A percentile compares a stretch with the other conserved stretches of the same genome.
Conservation (phyloP, 1,139 yeast genomes). For the Petasospora fabianii region DNA sequence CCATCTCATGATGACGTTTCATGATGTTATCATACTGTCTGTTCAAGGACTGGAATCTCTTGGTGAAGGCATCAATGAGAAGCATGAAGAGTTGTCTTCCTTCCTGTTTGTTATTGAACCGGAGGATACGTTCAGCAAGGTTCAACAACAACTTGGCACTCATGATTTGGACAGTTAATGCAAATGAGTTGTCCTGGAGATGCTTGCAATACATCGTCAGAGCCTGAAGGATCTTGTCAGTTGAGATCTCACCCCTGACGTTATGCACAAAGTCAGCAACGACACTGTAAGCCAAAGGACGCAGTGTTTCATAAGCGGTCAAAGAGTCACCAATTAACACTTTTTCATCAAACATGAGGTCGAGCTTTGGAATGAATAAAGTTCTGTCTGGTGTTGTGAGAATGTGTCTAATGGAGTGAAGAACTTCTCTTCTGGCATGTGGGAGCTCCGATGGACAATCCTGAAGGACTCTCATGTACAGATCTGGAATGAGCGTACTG, state of each 20-base stretch:
- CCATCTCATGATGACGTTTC: slow-evolving; percentile 55
- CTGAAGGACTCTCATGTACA: slow-evolving; percentile 78
- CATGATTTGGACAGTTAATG: slow-evolving; percentile 93
- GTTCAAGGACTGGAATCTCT: slow-evolving; percentile 74
- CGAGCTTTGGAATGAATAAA: slow-evolving; percentile 82
- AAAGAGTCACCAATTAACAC: slow-evolving; percentile 90
- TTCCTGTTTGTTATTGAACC: slow-evolving; percentile 61
- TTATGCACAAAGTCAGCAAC: slow-evolving; percentile 96
- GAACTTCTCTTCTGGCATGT: slow-evolving; percentile 84
- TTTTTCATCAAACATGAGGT: slow-evolving; percentile 77
- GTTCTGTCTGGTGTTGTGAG: slow-evolving; percentile 83
- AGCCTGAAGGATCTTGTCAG: slow-evolving; percentile 85
- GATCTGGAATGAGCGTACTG: slow-evolving; percentile 78
- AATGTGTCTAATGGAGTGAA: slow-evolving; percentile 94
- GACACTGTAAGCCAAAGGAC: slow-evolving; percentile 90
- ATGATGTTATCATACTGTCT: slow-evolving; percentile 66
- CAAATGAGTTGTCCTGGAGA: slow-evolving; percentile 77
- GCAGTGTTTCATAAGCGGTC: slow-evolving; percentile 81
- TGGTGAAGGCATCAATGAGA: slow-evolving; percentile 85
- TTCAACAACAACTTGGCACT: slow-evolving; percentile 88
- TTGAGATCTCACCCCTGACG: slow-evolving; percentile 78
- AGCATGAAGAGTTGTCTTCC: slow-evolving; percentile 80
- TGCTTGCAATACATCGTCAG: slow-evolving; percentile 80
- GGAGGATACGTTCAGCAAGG: slow-evolving; percentile 83
- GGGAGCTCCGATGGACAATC: slow-evolving; percentile 97